Base-by-base conservation (phyloP, 768 basidiomycete genomes). In the Lentinula detonsa region DNA sequence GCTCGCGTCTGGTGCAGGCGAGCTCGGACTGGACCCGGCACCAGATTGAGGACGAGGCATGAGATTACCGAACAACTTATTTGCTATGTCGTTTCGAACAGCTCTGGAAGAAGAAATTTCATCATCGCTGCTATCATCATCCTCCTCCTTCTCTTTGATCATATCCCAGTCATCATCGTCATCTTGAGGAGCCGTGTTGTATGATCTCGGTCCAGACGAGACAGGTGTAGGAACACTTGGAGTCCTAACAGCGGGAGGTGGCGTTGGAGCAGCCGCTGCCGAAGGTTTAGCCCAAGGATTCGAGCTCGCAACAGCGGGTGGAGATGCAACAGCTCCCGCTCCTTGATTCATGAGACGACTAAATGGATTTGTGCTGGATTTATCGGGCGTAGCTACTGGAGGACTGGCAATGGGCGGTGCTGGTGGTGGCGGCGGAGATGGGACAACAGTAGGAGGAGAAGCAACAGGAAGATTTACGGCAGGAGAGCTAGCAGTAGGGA, bases 111-210 rank as follows among this genome's bases (percentile, higher is more conserved):
- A 79, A n/a, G 80, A 77, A 52, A 88, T 75, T 62, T 94, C 93
- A 70, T 94, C 93, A 59, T 93, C 92, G 57, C 85, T 88, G 63
- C 84, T 87, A 65, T 88, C 86, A 5, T 83, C 81, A 4, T 83
- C 81, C 7, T 81, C 83, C 21, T 85, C 82, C 46, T 84, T 85
- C 71, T 95, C 93, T 67, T 84, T 76, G 53, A 92, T 77, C n/a
- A 86, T 85, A 59, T 88, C 93, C 93, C 93, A 95, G 54, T 93
- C 92, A 16, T 91, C 90, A 1, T 90, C 88, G 46, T 72, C 72
- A 23, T 61, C 67, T 35, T 74, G 72, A 1, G 87, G 80, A 0
- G 84, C 88, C 1, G 84, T 87, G 63, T 88, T 73, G 63, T 91
- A 90, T 2, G 80, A 69, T 0, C 35, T 59, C 18, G 57, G 81